Conservation (phyloP, 306 rosid species). For the Quercus mongolica region DNA sequence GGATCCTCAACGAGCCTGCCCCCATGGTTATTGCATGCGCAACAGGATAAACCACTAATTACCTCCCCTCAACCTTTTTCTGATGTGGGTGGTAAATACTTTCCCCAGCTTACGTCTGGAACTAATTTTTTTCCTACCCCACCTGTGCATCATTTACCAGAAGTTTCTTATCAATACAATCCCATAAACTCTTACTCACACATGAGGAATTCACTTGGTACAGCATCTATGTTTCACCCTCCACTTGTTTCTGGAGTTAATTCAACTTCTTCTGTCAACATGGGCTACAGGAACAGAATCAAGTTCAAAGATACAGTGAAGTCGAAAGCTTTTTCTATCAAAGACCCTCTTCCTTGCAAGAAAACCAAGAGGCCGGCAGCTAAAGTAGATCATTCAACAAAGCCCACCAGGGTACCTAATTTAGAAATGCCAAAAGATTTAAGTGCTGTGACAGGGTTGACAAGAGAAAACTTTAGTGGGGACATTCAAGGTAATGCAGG, state of each 20-base stretch:
- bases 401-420: slow-evolving; percentile 33
- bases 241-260: slow-evolving; percentile 31
- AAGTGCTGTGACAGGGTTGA: slow-evolving; percentile 27
- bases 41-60: slow-evolving; percentile 38
- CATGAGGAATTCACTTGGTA: slow-evolving; percentile 29
- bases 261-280: slow-evolving; percentile 27
- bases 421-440: slow-evolving; percentile 42
- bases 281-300: slow-evolving; percentile 33
- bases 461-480: slow-evolving; percentile 24
- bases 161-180: slow-evolving; percentile 41
- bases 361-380: slow-evolving; percentile 34
- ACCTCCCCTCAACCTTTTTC: slow-evolving; percentile 43
- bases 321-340: slow-evolving; percentile 42
- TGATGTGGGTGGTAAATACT: slow-evolving; percentile 29
- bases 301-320: slow-evolving; percentile 45
- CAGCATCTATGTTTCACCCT: slow-evolving; percentile 44
- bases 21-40: slow-evolving; percentile 57
- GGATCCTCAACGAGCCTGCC: slow-evolving; percentile 45
- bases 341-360: slow-evolving; percentile 44
- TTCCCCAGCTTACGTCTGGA: slow-evolving; percentile 48
- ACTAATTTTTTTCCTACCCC: slow-evolving; percentile 36
- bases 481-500: slow-evolving; percentile 33
- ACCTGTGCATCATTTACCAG: slow-evolving; percentile 37
- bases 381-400: slow-evolving; percentile 46
- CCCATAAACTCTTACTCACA: slow-evolving; percentile 41